Base-by-base conservation (phyloP, 805 yeast species). In the Pichia sporocuriosa region DNA sequence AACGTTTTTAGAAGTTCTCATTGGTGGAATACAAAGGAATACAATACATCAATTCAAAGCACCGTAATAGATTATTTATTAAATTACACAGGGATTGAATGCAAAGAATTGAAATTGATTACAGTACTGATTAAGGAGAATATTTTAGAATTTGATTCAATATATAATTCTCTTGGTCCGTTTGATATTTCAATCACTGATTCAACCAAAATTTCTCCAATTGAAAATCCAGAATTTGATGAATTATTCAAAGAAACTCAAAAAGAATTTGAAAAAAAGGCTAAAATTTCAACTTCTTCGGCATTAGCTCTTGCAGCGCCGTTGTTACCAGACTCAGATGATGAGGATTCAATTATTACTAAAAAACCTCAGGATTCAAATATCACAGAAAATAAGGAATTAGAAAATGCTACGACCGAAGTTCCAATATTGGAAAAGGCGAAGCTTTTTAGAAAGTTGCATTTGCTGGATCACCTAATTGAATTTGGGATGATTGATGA, bases 251-350 rank as follows among this genome's bases (percentile, higher is more conserved):
- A 61, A 1, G 54, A 57, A 4, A 72, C 76, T 55, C 69, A 73
- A 28, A 66, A 69, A 9, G 55, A 74, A 42, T 51, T 70, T 43
- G 78, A 79, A 13, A 75, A 75, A 11, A 72, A 77, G 44, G 75
- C 84, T 0, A 67, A 70, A 51, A 67, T 68, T 46, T 81, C 89
- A 0, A 71, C 75, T 20, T 81, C 85, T 0, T 84, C 82, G 47
- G 95, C 95, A 0, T 63, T 89, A 37, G 93, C 97, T 0, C 58
- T 88, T 51, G 96, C 96, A 6, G 93, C 93, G 9, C 95, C 96
- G 0, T 66, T 89, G 29, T 68, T 71, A 4, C 79, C 76, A 29
- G 90, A 82, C 27, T 84, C 76, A 16, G 83, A 75, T 20, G 77
- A 69, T 7, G 66, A 63, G n/a, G 62, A 52, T 25, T 34, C 29